Evolutionary conservation across 441 rosid species (phyloP).

Genomic region (Mallotus repandus): DNA sequence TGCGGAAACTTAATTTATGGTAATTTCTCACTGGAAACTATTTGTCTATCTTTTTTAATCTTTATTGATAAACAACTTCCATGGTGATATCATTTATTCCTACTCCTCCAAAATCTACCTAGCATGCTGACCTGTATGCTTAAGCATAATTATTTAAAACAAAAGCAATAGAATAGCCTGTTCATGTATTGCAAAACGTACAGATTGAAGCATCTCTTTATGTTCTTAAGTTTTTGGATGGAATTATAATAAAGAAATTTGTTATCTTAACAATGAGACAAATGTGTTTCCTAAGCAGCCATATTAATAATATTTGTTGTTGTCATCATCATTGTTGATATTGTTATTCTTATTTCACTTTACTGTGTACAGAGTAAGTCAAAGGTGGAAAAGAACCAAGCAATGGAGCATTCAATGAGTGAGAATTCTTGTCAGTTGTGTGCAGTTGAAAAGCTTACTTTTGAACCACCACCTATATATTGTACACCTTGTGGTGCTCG

Average conservation of each 20-base stretch:
- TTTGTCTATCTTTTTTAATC: too few species aligned
- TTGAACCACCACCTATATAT: slow-evolving; percentile 99
- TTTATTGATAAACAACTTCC: not conserved
- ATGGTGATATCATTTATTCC: not conserved
- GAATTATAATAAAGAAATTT: not conserved
- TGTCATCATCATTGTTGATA: not conserved
- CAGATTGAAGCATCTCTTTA: not conserved
- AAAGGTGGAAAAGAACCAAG: slow-evolving; percentile 97
- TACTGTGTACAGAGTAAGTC: slow-evolving; percentile 78
- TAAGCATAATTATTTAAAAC: not conserved
- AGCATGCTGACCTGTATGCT: not conserved
- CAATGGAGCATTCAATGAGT: slow-evolving; percentile 99
- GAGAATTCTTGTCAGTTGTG: slow-evolving; percentile 99
- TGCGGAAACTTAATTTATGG: not conserved
- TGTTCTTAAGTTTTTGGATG: not conserved
- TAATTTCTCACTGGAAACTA: not conserved
- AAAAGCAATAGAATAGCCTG: not conserved
- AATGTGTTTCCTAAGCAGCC: not conserved
- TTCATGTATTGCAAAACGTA: not conserved
- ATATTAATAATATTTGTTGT: not conserved
- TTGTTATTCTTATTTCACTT: slow-evolving; percentile 10
- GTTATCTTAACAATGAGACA: not conserved
- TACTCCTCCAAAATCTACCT: not conserved
- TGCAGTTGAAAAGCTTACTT: slow-evolving; percentile 99
- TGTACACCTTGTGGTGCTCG: slow-evolving; percentile 97